Base-by-base conservation (phyloP, 495 filamentous ascomycete species). In the Pseudomonodictys pantanalensis region DNA sequence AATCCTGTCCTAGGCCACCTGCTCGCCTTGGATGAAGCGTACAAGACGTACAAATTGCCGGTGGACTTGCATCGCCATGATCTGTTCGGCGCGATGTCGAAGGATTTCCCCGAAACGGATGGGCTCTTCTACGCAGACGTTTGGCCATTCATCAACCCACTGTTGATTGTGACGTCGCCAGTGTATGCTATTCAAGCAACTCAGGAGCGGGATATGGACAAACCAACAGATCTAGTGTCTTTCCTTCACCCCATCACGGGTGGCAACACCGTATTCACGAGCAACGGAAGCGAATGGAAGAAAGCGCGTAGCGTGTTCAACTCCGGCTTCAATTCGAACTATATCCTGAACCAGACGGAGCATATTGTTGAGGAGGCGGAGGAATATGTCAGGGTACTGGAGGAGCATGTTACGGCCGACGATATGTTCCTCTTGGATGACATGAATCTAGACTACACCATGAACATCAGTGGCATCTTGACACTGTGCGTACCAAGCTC, bases 111-210 rank as follows among this genome's bases (percentile, higher is more conserved):
- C n/a, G 22, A 45, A 18, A 8, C 42, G 7, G 22, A 45, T 24
- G 7, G 8, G n/a, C 42, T 45, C 42, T 45, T 8, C 42, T 45
- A 45, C 42, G 17, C 18, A 17, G 42, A 45, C 18, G 7, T 45
- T 10, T 45, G 42, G 42, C 42, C 42, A 18, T 45, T 45, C 42
- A 45, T 45, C n/a, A 45, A 45, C n/a, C 42, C 42, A 18, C 42
- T 45, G 17, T 24, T 45, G n/a, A 45, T 45, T 8, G 17, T 7
- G 7, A 8, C 42, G 7, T 45, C 42, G 7, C 42, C 42, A 18
- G 18, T 10, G 7, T 45, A 45, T 17, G 42, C 42, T 8, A 45
- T 45, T 24, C 42, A 45, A 18, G 42, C 42, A 8, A 8, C 8
- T 45, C 42, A 35, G 32, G 8, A 35, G 15, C 7, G 15, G 8